Conservation (phyloP, 345 rosid species). For the Gossypium sturtianum region DNA sequence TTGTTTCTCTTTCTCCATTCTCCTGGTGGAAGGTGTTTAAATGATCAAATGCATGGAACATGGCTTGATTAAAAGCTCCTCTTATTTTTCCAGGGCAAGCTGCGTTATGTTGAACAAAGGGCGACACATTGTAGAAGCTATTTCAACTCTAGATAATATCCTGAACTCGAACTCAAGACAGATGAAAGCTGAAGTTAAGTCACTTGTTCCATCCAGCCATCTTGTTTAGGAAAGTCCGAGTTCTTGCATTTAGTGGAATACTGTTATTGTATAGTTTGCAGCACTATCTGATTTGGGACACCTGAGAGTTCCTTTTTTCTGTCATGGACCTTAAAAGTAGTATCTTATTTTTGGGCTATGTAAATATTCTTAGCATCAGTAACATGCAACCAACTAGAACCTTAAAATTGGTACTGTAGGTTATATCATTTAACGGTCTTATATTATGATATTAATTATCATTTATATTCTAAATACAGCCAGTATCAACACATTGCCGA, state of each 20-base stretch:
- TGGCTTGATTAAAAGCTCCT: background rate
- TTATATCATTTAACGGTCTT: background rate
- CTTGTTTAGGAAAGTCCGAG: background rate
- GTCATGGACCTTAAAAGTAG: background rate
- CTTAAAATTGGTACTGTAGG: background rate
- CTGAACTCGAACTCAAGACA: slow-evolving; percentile 28
- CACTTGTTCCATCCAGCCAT: slow-evolving; percentile 27
- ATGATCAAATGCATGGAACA: background rate
- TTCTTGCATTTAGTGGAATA: background rate
- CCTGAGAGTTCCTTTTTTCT: background rate
- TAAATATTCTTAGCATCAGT: slow-evolving; percentile 6
- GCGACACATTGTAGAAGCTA: slow-evolving; percentile 43
- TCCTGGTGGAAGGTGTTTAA: background rate
- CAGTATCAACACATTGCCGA: background rate
- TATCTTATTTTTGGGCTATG: background rate
- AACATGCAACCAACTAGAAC: background rate
- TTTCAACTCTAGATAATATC: slow-evolving; percentile 46
- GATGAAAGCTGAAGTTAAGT: slow-evolving; percentile 28
- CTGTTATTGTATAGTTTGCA: background rate
- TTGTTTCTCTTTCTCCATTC: background rate
- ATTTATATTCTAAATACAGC: background rate
- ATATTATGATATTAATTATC: background rate
- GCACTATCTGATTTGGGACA: background rate
- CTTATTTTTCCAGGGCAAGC: slow-evolving; percentile 33
- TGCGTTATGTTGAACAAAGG: slow-evolving; percentile 77